Conservation (phyloP, 768 basidiomycete species). For the Sutorius australiensis region DNA sequence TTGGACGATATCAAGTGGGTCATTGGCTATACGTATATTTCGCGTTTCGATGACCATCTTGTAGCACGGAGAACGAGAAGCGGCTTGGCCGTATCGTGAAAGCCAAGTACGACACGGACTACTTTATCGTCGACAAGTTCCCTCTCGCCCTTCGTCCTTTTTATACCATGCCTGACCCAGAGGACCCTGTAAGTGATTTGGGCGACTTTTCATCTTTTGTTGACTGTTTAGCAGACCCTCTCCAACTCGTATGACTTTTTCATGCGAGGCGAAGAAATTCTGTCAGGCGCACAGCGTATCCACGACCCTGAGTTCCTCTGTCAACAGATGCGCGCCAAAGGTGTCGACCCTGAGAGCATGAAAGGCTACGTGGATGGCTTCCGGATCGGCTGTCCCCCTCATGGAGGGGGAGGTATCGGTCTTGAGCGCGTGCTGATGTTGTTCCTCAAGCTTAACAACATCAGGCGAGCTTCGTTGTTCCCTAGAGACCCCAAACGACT, state of each 20-base stretch:
- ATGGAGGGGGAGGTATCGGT: slow-evolving; percentile 96
- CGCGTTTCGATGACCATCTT: slow-evolving; percentile 2
- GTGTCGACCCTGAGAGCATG: slow-evolving; percentile 91
- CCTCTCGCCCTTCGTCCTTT: slow-evolving; percentile 93
- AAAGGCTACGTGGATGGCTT: slow-evolving; percentile 91
- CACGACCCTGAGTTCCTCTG: slow-evolving; percentile 82
- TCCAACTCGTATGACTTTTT: slow-evolving; percentile 99
- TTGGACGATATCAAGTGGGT: slow-evolving; percentile 88
- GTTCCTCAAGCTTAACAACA: slow-evolving; percentile 95
- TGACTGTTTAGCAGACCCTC: slow-evolving; percentile 50
- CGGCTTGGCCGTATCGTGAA: slow-evolving; percentile 85
- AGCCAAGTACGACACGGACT: slow-evolving; percentile 94
- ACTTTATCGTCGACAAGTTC: slow-evolving; percentile 99
- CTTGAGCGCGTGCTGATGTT: slow-evolving; percentile 96
- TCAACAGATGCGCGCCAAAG: slow-evolving; percentile 82
- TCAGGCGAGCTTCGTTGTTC: slow-evolving; percentile 89
- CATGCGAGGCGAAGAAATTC: slow-evolving; percentile 99
- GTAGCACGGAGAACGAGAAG: slow-evolving; percentile 93
- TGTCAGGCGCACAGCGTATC: slow-evolving; percentile 96
- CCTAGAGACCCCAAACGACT: slow-evolving; percentile 95
- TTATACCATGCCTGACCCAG: slow-evolving; percentile 98
- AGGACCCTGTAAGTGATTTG: slow-evolving; percentile 64
- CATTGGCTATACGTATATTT: background rate
- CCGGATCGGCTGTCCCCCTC: slow-evolving; percentile 90
- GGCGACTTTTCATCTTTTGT: background rate